Percentiles rank a stretch among this genome's conserved stretches.
Conservation (phyloP, 768 basidiomycete genomes). For the Podaxis carcinomalis region DNA sequence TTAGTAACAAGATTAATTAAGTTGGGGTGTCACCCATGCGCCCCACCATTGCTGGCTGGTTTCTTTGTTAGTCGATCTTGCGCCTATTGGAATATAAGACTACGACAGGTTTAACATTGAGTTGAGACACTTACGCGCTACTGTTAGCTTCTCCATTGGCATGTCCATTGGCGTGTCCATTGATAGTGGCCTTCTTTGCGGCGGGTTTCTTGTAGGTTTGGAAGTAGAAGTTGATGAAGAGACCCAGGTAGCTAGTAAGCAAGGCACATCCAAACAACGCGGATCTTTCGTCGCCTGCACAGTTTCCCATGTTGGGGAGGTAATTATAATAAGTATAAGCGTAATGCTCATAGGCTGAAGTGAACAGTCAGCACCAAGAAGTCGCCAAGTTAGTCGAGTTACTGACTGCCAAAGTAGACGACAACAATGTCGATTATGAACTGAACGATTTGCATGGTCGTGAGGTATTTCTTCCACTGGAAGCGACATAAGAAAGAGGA, state of each 20-base stretch:
- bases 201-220: constrained; percentile 74
- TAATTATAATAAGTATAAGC: constrained; percentile 55
- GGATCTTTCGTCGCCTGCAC: constrained; percentile 84
- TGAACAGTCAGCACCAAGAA: constrained; percentile 5
- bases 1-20: constrained; percentile 5
- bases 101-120: background rate
- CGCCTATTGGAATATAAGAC: constrained; percentile 19
- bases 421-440: constrained; percentile 89
- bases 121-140: constrained; percentile 11
- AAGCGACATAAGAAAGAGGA: background rate
- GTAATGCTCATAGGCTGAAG: constrained; percentile 76
- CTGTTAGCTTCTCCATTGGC: constrained; percentile 21
- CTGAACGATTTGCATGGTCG: constrained; percentile 94
- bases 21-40: background rate
- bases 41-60: constrained; percentile 6
- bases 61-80: constrained; percentile 25
- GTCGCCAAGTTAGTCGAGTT: background rate
- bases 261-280: constrained; percentile 88
- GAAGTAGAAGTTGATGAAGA: constrained; percentile 96
- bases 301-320: constrained; percentile 74
- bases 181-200: constrained; percentile 41
- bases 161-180: constrained; percentile 33
- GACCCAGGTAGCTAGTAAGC: constrained; percentile 83
- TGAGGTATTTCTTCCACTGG: constrained; percentile 99
- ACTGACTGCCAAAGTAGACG: constrained; percentile 95